Evolutionary conservation across 108 stramenopile genomes (phyloP).

Genomic region (Epithemia pelagica): DNA sequence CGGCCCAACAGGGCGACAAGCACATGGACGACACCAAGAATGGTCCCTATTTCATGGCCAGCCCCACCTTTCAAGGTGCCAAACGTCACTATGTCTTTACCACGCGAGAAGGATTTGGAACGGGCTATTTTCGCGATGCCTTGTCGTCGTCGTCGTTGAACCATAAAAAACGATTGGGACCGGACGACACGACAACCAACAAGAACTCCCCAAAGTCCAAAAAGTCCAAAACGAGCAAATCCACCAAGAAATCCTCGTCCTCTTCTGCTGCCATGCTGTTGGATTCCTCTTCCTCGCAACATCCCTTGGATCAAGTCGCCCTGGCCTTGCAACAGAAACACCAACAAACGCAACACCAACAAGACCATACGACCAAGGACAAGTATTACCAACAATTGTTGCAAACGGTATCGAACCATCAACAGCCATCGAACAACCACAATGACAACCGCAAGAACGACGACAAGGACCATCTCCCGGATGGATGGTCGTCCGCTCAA

Average conservation of each 20-base stretch:
- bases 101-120: slow-evolving; percentile 50
- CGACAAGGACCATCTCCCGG: slow-evolving; percentile 13
- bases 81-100: slow-evolving; percentile 85
- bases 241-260: neutral
- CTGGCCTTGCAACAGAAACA: slow-evolving; percentile 50
- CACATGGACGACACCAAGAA: too few species aligned
- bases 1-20: slow-evolving; percentile 40
- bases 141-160: neutral
- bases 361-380: neutral
- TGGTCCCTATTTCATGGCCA: slow-evolving; percentile 57
- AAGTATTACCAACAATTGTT: slow-evolving; percentile 4
- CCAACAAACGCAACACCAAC: slow-evolving; percentile 16
- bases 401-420: slow-evolving; percentile 30
- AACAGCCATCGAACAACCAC: neutral
- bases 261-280: neutral
- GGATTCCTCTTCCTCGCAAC: slow-evolving; percentile 24
- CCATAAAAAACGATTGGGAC: neutral
- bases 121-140: slow-evolving; percentile 35
- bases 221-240: slow-evolving; percentile 8
- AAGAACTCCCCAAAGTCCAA: slow-evolving; percentile 11
- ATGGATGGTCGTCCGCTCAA: slow-evolving; percentile 48
- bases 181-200: neutral
- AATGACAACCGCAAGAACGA: neutral
- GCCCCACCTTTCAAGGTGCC: slow-evolving; percentile 56
- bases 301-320: slow-evolving; percentile 70